Base-by-base conservation (phyloP, 2,329 filamentous ascomycete species). In the Colletotrichum tamarilloi region DNA sequence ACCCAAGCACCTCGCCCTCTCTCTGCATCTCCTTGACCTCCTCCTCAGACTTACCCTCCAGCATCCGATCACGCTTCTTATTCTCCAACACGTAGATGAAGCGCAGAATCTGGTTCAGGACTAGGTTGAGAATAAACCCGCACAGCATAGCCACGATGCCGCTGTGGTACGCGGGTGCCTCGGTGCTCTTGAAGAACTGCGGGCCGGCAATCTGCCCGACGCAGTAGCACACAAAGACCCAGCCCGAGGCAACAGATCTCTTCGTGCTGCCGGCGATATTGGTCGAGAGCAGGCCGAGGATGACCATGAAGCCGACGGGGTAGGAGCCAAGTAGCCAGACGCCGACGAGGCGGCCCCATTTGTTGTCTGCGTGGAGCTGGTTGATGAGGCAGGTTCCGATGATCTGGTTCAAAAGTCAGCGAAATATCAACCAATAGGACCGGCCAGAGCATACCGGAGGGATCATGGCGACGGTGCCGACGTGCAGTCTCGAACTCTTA, bases 151-250 rank as follows among this genome's bases (percentile, higher is more conserved):
- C 70, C 16, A 73, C 70, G 56, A 73, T 73, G n/a, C 70, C 70
- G 60, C 65, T 62, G 60, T 62, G 70, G 22, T 73, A 73, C 1
- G 67, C 70, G 1, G 70, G 70, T 6, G 70, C 70, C 35, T 73
- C 70, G 3, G 55, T 70, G 55, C 74, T 77, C 28, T 78, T 77
- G 75, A 81, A 82, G 72, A 79, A 80, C 53, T 81, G 80, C 0
- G 80, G 80, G 1, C 79, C 80, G 0, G 76, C 71, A 30, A 81
- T 80, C 67, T 80, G 77, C 5, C 79, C 79, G 24, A 78, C 69
- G 67, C 79, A 80, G 74, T 79, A 80, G 73, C 77, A 77, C 22
- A 80, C 74, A 26, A 80, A 80, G 1, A 80, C 77, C 79, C 78
- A 79, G 30, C 76, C 80, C 5, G 77, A 79, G 12, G 78, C 78